Evolutionary conservation across 164 flowering plant genomes (phyloP), one percentile per base, ranked within the genome.

Genomic region (Platanus orientalis): DNA sequence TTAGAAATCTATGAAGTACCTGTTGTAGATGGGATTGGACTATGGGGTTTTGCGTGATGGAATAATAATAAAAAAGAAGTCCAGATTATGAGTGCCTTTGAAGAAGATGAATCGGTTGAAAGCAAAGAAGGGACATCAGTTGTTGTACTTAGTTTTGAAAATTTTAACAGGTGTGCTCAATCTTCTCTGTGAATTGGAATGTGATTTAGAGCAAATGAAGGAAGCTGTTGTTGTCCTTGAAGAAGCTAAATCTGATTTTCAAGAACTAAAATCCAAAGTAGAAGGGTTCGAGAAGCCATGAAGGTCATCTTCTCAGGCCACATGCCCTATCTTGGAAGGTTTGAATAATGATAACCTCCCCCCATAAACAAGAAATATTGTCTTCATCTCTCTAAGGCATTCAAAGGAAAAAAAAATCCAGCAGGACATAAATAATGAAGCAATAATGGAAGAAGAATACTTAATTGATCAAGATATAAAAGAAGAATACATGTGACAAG

Each of bases 281-380:
- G 81, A 83, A 79, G 86, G 80, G 53, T 92, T 92, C 83, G 98
- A 92, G 69, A 78, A 70, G 30, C 69, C 64, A 27, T 87, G 82
- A 62, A 79, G 61, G 69, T 76, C 82, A 42, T 69, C 85, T 57
- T 61, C 80, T 64, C 80, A 74, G 98, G 72, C 90, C 98, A 30
- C 98, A 92, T 84, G 89, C 98, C 67, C 89, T 92, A 57, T 92
- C 98, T 54, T 92, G 98, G 98, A 96, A 92, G 98, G 98, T 92
- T 60, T 80, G 98, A 56, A 83, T 96, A 78, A 88, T 92, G 98
- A 84, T 91, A 42, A 84, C 88, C 61, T 89, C 98, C 70, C 87
- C 96, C 53, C 93, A 83, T 50, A 85, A 82, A 78, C 96, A 96
- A 57, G 98, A 92, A 74, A 85, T 92, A 62, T 75, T 92, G 19